phyloP scores from a whole-genome alignment of 2,329 filamentous ascomycete genomes.

The Claviceps sp. region DNA sequence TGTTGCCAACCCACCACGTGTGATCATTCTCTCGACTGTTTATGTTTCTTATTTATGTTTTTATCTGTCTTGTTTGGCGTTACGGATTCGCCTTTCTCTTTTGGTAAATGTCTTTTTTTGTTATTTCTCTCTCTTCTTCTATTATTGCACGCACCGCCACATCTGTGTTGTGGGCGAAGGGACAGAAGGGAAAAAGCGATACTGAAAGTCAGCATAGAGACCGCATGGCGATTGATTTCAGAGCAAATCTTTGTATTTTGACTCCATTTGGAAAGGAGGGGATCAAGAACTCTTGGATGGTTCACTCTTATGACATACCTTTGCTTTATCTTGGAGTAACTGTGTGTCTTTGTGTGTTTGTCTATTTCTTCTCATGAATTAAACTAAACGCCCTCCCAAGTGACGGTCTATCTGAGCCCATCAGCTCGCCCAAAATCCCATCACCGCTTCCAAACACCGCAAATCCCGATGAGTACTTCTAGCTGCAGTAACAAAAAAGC shows the following conservation, averaged over 20 bases:
- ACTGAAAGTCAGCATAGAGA: constrained; percentile 4
- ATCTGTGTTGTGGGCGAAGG: too few species aligned
- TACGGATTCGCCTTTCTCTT: not conserved
- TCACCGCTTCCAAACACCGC: too few species aligned
- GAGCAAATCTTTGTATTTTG: not conserved
- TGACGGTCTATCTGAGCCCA: too few species aligned
- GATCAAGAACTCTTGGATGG: not conserved
- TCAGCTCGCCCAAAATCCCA: too few species aligned
- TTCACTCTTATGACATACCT: not conserved
- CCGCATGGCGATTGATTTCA: not conserved
- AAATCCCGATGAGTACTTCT: too few species aligned
- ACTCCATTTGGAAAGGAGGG: not conserved
- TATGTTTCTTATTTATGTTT: not conserved
- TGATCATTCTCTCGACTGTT: not conserved
- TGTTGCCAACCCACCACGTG: not conserved
- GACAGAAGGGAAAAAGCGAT: not conserved
- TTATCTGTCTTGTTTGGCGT: not conserved
- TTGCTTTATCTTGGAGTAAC: too few species aligned
- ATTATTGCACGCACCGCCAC: too few species aligned
- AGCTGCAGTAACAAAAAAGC: too few species aligned
- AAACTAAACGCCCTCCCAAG: too few species aligned
- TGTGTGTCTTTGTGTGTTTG: too few species aligned
- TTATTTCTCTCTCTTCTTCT: not conserved
- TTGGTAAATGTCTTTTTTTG: not conserved
- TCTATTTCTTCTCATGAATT: too few species aligned